Conservation (phyloP, 2,329 filamentous ascomycete genomes). For the Didymella sp. region DNA sequence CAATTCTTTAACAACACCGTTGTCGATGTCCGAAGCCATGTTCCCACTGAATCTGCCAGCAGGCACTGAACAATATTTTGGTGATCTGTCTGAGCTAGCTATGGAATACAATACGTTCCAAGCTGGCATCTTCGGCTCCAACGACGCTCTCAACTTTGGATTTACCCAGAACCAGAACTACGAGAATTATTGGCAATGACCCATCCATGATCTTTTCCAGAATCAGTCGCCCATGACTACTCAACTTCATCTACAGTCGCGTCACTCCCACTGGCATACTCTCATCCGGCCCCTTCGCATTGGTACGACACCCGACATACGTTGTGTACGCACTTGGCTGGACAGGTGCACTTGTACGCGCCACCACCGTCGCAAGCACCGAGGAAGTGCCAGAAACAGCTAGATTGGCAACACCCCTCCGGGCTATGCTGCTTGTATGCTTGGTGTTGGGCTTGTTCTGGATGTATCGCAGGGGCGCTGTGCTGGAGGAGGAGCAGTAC, state of each 20-base stretch:
- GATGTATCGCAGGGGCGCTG: neutral
- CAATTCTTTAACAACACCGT: conserved; percentile 4
- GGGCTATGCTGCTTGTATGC: neutral
- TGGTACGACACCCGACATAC: neutral
- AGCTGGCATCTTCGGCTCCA: conserved; percentile 10
- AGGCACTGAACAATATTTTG: conserved; percentile 22
- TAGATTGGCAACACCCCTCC: neutral
- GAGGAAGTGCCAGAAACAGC: neutral
- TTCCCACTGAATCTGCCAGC: conserved; percentile 11
- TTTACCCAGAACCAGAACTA: conserved; percentile 18
- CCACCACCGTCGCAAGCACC: neutral
- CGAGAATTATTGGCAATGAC: conserved; percentile 29
- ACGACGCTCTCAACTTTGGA: conserved; percentile 21
- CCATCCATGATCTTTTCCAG: neutral
- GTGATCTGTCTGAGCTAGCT: conserved; percentile 23
- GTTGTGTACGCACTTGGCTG: neutral
- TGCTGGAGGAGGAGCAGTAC: neutral
- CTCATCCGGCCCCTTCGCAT: neutral
- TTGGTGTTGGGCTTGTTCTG: neutral
- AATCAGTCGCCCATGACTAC: neutral
- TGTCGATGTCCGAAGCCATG: neutral
- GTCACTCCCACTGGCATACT: neutral
- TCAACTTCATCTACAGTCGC: neutral
- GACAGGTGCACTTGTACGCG: neutral
- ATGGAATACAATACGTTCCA: conserved; percentile 17